These are phyloP conservation scores for Herpetomonas samuelpessoai DNA, from an alignment of 208 protist genomes.

Conservation along the genomic window DNA sequence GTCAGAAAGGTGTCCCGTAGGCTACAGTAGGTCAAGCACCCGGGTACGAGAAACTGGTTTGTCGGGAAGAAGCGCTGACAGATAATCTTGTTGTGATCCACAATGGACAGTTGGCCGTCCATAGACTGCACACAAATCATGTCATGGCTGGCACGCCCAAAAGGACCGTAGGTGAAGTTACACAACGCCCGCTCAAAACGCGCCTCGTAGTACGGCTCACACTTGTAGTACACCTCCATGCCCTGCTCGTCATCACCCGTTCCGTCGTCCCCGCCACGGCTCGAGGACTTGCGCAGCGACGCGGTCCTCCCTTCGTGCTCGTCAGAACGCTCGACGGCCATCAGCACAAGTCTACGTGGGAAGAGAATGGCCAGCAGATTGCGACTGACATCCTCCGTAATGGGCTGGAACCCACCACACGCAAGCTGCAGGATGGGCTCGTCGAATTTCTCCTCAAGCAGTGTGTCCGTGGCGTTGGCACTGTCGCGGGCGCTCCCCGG, in stretches of 20 bases:
- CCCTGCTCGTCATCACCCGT: neutral
- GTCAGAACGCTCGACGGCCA: constrained; percentile 28
- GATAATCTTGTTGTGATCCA: constrained; percentile 81
- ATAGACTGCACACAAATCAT: constrained; percentile 92
- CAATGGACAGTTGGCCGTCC: constrained; percentile 83
- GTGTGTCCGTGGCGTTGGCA: constrained; percentile 61
- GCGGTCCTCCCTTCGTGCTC: neutral
- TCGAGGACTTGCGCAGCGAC: too few relatives aligned
- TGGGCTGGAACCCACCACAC: constrained; percentile 66
- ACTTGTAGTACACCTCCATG: constrained; percentile 26
- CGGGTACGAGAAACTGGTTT: constrained; percentile 79
- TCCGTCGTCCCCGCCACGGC: neutral
- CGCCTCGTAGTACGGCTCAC: constrained; percentile 54
- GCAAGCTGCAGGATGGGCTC: constrained; percentile 87
- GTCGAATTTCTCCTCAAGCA: constrained; percentile 83
- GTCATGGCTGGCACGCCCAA: constrained; percentile 69
- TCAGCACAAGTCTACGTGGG: constrained; percentile 65
- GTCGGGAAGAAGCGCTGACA: constrained; percentile 69
- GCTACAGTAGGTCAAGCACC: constrained; percentile 59
- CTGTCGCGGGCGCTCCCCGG: constrained; percentile 47
- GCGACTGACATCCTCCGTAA: constrained; percentile 15
- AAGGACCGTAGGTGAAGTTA: constrained; percentile 80
- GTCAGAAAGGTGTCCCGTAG: constrained; percentile 66
- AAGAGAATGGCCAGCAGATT: constrained; percentile 85
- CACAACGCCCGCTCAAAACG: constrained; percentile 58